Evolutionary conservation across 495 filamentous ascomycete species (phyloP), one percentile per base, ranked within the genome.

Genomic region (Xylaria intraflava): DNA sequence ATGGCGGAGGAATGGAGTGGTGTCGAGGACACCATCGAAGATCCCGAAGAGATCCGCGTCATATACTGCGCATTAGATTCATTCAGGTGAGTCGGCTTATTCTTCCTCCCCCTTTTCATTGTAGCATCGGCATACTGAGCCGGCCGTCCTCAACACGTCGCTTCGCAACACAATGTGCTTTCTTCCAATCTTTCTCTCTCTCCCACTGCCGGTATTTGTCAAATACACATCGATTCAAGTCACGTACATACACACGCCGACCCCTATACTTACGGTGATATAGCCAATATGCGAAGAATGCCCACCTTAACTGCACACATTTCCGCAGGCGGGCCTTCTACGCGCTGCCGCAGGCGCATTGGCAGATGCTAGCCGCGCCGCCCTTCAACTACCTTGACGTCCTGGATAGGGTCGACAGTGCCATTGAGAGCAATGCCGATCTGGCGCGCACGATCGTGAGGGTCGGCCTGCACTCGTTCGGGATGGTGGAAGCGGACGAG

Each of bases 241-340:
- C 35, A 16, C 35, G 2, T 17, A 38, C 11, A 46, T 33, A 30
- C 10, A n/a, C 30, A 16, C 10, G 8, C 24, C 16, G 22, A n/a
- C 14, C 24, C 7, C 5, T 19, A 16, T 43, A 40, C 43, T 53
- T 10, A 33, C 45, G 1, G 51, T 24, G 20, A 40, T 44, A 41
- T 64, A 93, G 88, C 49, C 87, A 90, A 72, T 98, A 95, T 69
- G 85, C 88, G 46, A 83, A 83, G 53, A 76, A 77, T 4, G 86
- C 92, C 2, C 93, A 96, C 61, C 80, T 82, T 66, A 92, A 93
- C 68, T 83, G 83, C 36, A 97, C 94, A 17, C 92, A 97, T 67
- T 79, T 87, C 11, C 83, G 94, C 8, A 84, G 93, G 10, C 90
- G 89, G 67, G 79, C 86, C 9, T 96, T 97, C 77, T 97, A 95